phyloP scores from a whole-genome alignment of 768 basidiomycete genomes.

The Mycena filopes region DNA sequence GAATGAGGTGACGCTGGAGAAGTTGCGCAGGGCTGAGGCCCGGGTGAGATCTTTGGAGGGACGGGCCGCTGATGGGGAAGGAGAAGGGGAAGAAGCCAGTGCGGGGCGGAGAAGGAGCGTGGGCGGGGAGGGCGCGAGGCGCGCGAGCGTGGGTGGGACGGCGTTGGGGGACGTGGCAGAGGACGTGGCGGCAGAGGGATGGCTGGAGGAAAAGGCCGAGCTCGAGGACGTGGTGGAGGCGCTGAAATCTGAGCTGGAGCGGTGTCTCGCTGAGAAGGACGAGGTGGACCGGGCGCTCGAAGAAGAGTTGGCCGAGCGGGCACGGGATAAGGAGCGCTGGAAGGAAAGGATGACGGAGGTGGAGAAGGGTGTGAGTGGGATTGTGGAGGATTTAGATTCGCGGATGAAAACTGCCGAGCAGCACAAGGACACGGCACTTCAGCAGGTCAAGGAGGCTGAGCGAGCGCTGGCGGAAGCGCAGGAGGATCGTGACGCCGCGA shows the following conservation, averaged over 20 bases:
- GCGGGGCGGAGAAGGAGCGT: conserved; percentile 48
- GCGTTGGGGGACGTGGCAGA: conserved; percentile 71
- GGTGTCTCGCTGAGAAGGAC: conserved; percentile 57
- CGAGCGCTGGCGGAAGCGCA: conserved; percentile 56
- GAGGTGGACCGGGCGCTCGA: conserved; percentile 58
- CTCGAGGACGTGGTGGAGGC: conserved; percentile 63
- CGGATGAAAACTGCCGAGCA: conserved; percentile 65
- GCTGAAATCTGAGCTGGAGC: conserved; percentile 60
- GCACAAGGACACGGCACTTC: conserved; percentile 49
- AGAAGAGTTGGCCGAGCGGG: conserved; percentile 66
- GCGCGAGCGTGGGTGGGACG: conserved; percentile 64
- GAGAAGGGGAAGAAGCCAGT: conserved; percentile 48
- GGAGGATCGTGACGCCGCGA: conserved; percentile 64
- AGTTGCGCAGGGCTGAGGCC: conserved; percentile 61
- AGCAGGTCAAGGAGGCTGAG: conserved; percentile 57
- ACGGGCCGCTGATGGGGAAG: conserved; percentile 63
- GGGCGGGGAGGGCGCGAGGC: conserved; percentile 46
- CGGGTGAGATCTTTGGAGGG: too few relatives aligned
- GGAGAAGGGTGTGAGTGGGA: conserved; percentile 73
- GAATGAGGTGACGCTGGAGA: conserved; percentile 73
- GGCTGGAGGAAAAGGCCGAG: conserved; percentile 77
- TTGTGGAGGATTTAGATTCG: conserved; percentile 72
- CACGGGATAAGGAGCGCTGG: conserved; percentile 76
- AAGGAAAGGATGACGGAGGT: conserved; percentile 77
- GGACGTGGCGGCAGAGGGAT: conserved; percentile 69